Conservation (phyloP, 2,329 filamentous ascomycete genomes). For the Teratosphaeria viscida region DNA sequence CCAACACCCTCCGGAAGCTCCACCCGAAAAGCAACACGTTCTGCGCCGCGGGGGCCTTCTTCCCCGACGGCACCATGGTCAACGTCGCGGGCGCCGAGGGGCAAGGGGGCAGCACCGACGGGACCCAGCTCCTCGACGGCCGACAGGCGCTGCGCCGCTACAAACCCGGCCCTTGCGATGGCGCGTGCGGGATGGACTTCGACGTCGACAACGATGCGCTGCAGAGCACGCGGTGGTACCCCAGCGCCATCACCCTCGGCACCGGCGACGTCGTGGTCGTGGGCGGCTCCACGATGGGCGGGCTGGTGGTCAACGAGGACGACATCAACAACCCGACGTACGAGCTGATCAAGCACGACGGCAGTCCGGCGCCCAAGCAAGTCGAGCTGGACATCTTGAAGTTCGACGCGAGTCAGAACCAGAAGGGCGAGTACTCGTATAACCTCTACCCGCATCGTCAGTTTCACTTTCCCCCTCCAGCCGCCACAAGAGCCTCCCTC, state of each 20-base stretch:
- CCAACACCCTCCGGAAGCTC: neutral
- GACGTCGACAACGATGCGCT: neutral
- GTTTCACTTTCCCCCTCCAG: neutral
- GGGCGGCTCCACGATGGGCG: neutral
- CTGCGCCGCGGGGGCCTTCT: neutral
- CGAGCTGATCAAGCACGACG: constrained; percentile 44
- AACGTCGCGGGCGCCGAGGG: neutral
- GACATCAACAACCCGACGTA: constrained; percentile 50
- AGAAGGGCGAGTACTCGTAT: constrained; percentile 41
- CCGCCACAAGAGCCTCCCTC: neutral
- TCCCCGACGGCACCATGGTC: neutral
- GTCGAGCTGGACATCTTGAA: constrained; percentile 30
- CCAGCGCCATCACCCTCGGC: neutral
- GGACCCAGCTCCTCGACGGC: neutral
- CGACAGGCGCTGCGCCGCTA: neutral
- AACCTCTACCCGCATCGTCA: constrained; percentile 47
- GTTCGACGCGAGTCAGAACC: constrained; percentile 20
- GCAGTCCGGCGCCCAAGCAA: constrained; percentile 26
- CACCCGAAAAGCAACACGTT: neutral
- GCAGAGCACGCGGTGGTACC: neutral
- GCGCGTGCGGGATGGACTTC: neutral
- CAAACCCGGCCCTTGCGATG: neutral
- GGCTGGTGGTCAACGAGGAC: neutral
- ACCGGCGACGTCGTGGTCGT: neutral
- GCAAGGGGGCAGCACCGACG: neutral